Evolutionary conservation across 2,329 filamentous ascomycete genomes (phyloP).

Genomic region (Penicillium sp.): DNA sequence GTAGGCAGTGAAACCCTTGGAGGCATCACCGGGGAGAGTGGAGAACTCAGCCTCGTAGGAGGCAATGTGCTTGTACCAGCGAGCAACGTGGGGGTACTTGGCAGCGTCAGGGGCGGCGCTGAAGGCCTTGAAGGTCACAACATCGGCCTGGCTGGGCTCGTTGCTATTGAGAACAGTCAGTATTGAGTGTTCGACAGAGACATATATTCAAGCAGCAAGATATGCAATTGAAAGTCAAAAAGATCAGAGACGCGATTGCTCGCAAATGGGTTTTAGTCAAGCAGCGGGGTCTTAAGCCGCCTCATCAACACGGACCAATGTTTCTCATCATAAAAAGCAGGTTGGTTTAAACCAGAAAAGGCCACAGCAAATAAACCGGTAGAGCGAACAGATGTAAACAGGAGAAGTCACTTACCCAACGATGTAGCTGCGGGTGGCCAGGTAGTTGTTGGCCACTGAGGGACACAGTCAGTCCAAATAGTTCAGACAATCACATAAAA

Average conservation of each 20-base stretch:
- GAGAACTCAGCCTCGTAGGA: constrained; percentile 91
- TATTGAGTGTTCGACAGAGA: not conserved
- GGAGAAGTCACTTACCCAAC: constrained; percentile 64
- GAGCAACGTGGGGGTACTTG: constrained; percentile 91
- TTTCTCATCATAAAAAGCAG: constrained; percentile 69
- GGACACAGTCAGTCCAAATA: constrained; percentile 33
- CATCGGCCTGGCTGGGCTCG: constrained; percentile 88
- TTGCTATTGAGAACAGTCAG: constrained; percentile 47
- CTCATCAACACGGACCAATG: constrained; percentile 96
- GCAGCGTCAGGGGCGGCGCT: constrained; percentile 70
- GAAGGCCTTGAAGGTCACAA: constrained; percentile 90
- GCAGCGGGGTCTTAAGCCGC: constrained; percentile 85
- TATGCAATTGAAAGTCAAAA: constrained; percentile 3
- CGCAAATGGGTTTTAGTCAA: constrained; percentile 75
- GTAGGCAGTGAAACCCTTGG: constrained; percentile 85
- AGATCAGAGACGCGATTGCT: constrained; percentile 74
- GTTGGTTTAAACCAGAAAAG: not conserved
- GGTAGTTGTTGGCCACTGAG: constrained; percentile 46
- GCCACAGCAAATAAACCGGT: not conserved
- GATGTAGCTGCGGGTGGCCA: constrained; percentile 72
- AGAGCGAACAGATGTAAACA: constrained; percentile 16
- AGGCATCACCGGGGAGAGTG: constrained; percentile 84
- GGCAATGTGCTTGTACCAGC: constrained; percentile 99
- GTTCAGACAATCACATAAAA: constrained; percentile 18
- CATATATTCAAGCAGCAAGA: not conserved